A percentile compares a stretch with the other conserved stretches of the same genome.
Conservation (phyloP, 2,329 filamentous ascomycete genomes). For the Monosporascus cannonballus region DNA sequence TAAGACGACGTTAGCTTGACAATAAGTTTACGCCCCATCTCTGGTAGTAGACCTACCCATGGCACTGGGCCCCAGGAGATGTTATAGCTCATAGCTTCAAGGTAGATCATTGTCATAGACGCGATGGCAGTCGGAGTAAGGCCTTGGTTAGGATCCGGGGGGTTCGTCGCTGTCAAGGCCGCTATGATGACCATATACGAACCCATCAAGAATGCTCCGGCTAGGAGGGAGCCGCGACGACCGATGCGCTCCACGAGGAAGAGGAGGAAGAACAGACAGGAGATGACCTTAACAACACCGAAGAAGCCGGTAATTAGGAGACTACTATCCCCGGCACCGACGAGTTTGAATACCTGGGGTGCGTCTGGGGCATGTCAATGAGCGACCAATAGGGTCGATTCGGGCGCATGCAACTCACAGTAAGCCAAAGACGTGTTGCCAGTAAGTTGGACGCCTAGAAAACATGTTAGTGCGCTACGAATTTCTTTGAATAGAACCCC, state of each 20-base stretch:
- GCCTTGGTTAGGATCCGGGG: conserved; percentile 16
- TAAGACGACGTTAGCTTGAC: neutral
- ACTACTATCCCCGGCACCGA: conserved; percentile 36
- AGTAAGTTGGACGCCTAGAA: conserved; percentile 13
- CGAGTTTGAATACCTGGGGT: conserved; percentile 47
- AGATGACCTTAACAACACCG: conserved; percentile 45
- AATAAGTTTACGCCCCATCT: too few relatives aligned
- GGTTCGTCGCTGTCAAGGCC: conserved; percentile 35
- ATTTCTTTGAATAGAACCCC: neutral
- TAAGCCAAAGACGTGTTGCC: conserved; percentile 39
- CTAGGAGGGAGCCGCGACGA: conserved; percentile 33
- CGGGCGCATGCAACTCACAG: conserved; percentile 14
- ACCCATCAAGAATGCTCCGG: conserved; percentile 38
- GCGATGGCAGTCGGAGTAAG: conserved; percentile 38
- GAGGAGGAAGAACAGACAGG: conserved; percentile 45
- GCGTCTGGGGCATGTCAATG: conserved; percentile 24
- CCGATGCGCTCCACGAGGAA: conserved; percentile 44
- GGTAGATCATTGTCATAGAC: conserved; percentile 48
- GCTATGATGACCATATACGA: conserved; percentile 38
- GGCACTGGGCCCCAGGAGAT: conserved; percentile 44
- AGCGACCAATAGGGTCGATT: too few relatives aligned
- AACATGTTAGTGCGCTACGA: neutral
- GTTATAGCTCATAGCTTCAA: conserved; percentile 47
- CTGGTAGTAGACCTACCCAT: conserved; percentile 35
- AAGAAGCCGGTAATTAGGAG: conserved; percentile 47